Percentiles rank a stretch among this genome's conserved stretches.
phyloP scores from a whole-genome alignment of 2,329 filamentous ascomycete species.

The Sporothrix dimorphospora region DNA sequence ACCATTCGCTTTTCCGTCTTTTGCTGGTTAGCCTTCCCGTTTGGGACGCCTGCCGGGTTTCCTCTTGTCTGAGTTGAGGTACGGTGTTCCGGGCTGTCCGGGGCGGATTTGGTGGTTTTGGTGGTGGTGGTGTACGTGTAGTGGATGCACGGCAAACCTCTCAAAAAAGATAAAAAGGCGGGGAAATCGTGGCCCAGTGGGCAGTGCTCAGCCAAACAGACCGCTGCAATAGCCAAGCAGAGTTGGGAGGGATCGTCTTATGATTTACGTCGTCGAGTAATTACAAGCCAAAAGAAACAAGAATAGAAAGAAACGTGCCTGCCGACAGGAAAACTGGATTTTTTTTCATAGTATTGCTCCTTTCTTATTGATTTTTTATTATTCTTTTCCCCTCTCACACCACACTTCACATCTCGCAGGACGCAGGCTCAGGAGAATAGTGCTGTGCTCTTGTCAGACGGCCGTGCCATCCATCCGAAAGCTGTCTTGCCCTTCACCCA shows the following conservation, averaged over 20 bases:
- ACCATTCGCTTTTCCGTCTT: not conserved
- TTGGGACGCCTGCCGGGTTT: not conserved
- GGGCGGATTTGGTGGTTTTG: not conserved
- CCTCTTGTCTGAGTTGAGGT: not conserved
- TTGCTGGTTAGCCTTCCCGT: not conserved
- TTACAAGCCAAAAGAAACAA: not conserved
- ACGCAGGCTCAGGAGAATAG: too few species aligned
- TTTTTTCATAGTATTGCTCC: too few species aligned
- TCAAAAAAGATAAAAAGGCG: not conserved
- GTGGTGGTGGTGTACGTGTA: not conserved
- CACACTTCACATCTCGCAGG: too few species aligned
- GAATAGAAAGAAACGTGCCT: not conserved
- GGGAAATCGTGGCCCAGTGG: not conserved
- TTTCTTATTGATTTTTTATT: too few species aligned
- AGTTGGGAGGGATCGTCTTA: not conserved
- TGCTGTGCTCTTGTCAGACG: not conserved
- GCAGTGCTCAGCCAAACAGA: not conserved
- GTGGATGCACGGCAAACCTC: not conserved
- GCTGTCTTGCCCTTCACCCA: not conserved
- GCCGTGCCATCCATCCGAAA: not conserved
- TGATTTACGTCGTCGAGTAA: not conserved
- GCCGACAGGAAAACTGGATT: not conserved
- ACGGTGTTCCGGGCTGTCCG: constrained; percentile 5
- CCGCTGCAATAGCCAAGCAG: not conserved
- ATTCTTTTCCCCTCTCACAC: too few species aligned